Evolutionary conservation across 2,329 filamentous ascomycete species (phyloP).

Genomic region (Fusarium dimerum): DNA sequence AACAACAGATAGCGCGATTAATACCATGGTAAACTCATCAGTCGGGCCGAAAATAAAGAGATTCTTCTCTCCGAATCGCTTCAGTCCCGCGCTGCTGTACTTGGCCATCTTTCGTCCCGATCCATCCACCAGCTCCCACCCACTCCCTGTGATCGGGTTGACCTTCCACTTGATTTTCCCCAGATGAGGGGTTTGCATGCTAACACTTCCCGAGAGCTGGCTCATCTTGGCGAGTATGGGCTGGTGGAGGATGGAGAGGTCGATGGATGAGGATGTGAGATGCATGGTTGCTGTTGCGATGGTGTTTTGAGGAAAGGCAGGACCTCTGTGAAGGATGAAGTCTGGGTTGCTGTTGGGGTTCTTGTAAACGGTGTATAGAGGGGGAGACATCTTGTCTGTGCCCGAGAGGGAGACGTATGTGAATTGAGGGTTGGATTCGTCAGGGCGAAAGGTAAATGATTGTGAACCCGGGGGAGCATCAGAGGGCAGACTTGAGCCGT

Average conservation of each 20-base stretch:
- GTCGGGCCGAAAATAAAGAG: slow-evolving; percentile 20
- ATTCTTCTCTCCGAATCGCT: slow-evolving; percentile 17
- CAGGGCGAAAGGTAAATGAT: slow-evolving; percentile 10
- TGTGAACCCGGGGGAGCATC: slow-evolving; percentile 8
- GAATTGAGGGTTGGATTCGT: slow-evolving; percentile 5
- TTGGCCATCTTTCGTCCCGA: slow-evolving; percentile 20
- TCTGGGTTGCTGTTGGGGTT: slow-evolving; percentile 11
- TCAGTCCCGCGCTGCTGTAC: slow-evolving; percentile 16
- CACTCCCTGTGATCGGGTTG: slow-evolving; percentile 15
- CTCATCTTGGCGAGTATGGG: slow-evolving; percentile 19
- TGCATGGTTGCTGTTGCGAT: slow-evolving; percentile 24
- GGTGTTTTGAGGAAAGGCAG: slow-evolving; percentile 8
- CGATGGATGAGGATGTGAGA: slow-evolving; percentile 11
- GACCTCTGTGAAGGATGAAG: slow-evolving; percentile 17
- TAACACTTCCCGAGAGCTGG: slow-evolving; percentile 16
- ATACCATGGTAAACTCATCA: slow-evolving; percentile 23
- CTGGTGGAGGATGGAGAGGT: slow-evolving; percentile 22
- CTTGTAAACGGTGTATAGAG: slow-evolving; percentile 21
- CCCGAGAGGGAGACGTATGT: slow-evolving; percentile 15
- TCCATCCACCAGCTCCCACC: slow-evolving; percentile 19
- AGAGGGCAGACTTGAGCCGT: slow-evolving; percentile 9
- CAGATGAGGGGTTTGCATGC: slow-evolving; percentile 14
- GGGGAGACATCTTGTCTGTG: slow-evolving; percentile 15
- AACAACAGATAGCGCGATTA: slow-evolving; percentile 22
- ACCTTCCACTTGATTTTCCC: slow-evolving; percentile 31